These are phyloP conservation scores for Hypoxylon cercidicola DNA, from an alignment of 495 filamentous ascomycete genomes.

Conservation along the genomic window DNA sequence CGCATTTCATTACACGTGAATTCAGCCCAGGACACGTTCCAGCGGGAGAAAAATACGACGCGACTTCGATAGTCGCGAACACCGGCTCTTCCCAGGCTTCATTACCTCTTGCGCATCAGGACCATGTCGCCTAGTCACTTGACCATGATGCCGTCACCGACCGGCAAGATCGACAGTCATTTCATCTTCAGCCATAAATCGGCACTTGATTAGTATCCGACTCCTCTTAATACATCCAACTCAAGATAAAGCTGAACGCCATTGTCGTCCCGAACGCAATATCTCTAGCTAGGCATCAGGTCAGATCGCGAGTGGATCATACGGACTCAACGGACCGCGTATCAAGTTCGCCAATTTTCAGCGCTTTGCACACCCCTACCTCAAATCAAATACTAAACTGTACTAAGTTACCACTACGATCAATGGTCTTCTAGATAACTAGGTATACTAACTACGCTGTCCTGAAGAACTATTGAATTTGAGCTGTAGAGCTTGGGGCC, in stretches of 20 bases:
- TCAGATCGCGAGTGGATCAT: conserved; percentile 27
- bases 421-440: conserved; percentile 11
- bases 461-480: conserved; percentile 8
- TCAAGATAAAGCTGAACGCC: conserved; percentile 11
- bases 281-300: conserved; percentile 14
- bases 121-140: conserved; percentile 31
- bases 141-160: conserved; percentile 35
- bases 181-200: conserved; percentile 19
- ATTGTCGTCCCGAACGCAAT: conserved; percentile 9
- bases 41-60: conserved; percentile 19
- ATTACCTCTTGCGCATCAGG: conserved; percentile 15
- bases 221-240: conserved; percentile 7
- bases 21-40: conserved; percentile 16
- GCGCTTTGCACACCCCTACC: conserved; percentile 35
- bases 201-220: conserved; percentile 35
- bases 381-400: conserved; percentile 21
- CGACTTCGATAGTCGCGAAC: conserved; percentile 24
- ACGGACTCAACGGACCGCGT: conserved; percentile 17
- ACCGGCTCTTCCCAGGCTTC: background rate
- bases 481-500: conserved; percentile 10
- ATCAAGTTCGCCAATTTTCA: conserved; percentile 22
- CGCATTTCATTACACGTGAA: conserved; percentile 17
- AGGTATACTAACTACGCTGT: conserved; percentile 6
- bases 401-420: conserved; percentile 15
- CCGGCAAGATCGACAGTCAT: conserved; percentile 23